Evolutionary conservation across 2,329 filamentous ascomycete species (phyloP).

Genomic region (Pyricularia sp.): DNA sequence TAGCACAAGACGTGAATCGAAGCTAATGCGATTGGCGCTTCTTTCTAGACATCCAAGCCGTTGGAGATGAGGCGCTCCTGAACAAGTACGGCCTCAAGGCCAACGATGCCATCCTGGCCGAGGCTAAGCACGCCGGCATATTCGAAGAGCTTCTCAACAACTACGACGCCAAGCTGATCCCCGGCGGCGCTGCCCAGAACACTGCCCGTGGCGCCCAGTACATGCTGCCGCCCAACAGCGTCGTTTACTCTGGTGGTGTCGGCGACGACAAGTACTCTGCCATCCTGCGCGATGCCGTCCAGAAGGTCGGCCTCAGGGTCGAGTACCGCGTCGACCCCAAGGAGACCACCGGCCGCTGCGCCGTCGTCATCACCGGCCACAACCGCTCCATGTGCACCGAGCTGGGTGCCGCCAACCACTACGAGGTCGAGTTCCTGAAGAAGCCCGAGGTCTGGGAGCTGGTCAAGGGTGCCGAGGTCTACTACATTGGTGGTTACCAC

Average conservation of each 20-base stretch:
- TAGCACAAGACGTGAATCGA: background rate
- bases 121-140: constrained; percentile 79
- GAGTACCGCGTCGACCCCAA: constrained; percentile 89
- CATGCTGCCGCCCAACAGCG: constrained; percentile 80
- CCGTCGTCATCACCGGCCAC: constrained; percentile 93
- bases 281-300: constrained; percentile 76
- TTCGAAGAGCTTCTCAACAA: constrained; percentile 93
- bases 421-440: constrained; percentile 90
- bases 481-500: constrained; percentile 95
- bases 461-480: constrained; percentile 79
- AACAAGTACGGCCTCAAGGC: constrained; percentile 89
- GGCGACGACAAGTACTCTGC: constrained; percentile 94
- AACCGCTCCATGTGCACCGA: constrained; percentile 93
- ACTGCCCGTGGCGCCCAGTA: constrained; percentile 95
- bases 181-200: constrained; percentile 95
- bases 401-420: constrained; percentile 92
- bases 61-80: constrained; percentile 73
- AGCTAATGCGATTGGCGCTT: background rate
- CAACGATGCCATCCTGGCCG: constrained; percentile 95
- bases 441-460: constrained; percentile 84
- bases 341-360: constrained; percentile 84
- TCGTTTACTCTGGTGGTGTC: constrained; percentile 88
- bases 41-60: constrained; percentile 73
- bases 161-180: constrained; percentile 87
- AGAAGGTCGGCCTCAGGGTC: constrained; percentile 79